A percentile compares a stretch with the other conserved stretches of the same genome.
Evolutionary conservation across 2,329 filamentous ascomycete species (phyloP).

Genomic region (Fusarium concolor): DNA sequence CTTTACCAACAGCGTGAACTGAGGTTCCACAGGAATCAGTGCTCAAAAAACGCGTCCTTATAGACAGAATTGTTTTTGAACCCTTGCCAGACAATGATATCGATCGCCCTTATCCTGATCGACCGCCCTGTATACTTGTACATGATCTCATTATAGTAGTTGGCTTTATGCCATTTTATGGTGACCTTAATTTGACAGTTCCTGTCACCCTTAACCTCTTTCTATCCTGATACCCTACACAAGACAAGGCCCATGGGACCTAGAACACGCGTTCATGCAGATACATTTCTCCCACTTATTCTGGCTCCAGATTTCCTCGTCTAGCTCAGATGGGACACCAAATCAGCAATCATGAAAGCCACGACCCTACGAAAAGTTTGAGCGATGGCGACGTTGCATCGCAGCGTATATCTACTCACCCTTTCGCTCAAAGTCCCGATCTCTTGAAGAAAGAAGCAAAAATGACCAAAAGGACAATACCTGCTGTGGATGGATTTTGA

Average conservation of each 20-base stretch:
- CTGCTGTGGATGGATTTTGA: background rate
- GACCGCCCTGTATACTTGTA: background rate
- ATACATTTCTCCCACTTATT: conserved; percentile 15
- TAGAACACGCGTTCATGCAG: background rate
- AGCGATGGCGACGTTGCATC: conserved; percentile 28
- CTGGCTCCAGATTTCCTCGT: conserved; percentile 1
- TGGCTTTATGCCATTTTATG: background rate
- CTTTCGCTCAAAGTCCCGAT: conserved; percentile 15
- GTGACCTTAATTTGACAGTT: background rate
- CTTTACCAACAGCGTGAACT: background rate
- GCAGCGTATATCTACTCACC: conserved; percentile 19
- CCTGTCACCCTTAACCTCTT: background rate
- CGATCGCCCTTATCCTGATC: background rate
- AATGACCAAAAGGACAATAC: background rate
- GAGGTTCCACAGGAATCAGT: background rate
- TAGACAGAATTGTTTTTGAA: background rate
- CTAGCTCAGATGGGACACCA: conserved; percentile 4
- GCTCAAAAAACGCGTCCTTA: conserved; percentile 7
- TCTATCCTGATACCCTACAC: background rate
- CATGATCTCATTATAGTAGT: background rate
- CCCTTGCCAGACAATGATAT: conserved; percentile 4
- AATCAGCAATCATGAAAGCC: conserved; percentile 5
- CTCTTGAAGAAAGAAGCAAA: conserved; percentile 9
- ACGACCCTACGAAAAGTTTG: conserved; percentile 22
- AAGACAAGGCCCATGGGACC: background rate